phyloP scores from a whole-genome alignment of 2,329 filamentous ascomycete species.

The Aspergillus versicolor region DNA sequence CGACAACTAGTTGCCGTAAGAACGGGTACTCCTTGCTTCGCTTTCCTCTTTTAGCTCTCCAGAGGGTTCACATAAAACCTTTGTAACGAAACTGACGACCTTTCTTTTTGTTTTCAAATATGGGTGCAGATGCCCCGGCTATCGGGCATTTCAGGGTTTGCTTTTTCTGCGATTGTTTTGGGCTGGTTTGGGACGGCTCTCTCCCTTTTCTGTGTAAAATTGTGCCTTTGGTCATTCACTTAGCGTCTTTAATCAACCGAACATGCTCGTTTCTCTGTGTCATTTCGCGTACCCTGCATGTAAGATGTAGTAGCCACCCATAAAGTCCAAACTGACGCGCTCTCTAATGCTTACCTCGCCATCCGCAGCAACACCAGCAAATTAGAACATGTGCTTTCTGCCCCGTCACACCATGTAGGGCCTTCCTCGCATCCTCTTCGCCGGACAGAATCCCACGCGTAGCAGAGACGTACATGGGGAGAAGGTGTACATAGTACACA shows the following conservation, averaged over 20 bases:
- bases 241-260: slow-evolving; percentile 11
- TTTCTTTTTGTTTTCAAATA: slow-evolving; percentile 5
- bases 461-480: no score
- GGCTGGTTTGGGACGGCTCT: slow-evolving; percentile 12
- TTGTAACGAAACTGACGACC: slow-evolving; percentile 7
- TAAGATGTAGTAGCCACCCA: neutral
- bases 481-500: neutral
- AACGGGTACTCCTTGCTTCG: slow-evolving; percentile 11
- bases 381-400: neutral
- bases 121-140: slow-evolving; percentile 6
- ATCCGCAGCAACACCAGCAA: neutral
- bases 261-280: slow-evolving; percentile 6
- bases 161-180: slow-evolving; percentile 13
- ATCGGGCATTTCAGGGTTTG: slow-evolving; percentile 14
- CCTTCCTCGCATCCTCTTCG: neutral
- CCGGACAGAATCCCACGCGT: neutral
- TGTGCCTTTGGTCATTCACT: neutral
- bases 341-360: neutral
- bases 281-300: neutral
- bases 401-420: neutral
- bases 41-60: neutral
- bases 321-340: neutral
- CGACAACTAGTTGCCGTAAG: slow-evolving; percentile 26
- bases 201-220: slow-evolving; percentile 3
- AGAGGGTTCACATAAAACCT: neutral